phyloP scores from a whole-genome alignment of 1,284 basidiomycete species.

The Veloporphyrellus conicus region DNA sequence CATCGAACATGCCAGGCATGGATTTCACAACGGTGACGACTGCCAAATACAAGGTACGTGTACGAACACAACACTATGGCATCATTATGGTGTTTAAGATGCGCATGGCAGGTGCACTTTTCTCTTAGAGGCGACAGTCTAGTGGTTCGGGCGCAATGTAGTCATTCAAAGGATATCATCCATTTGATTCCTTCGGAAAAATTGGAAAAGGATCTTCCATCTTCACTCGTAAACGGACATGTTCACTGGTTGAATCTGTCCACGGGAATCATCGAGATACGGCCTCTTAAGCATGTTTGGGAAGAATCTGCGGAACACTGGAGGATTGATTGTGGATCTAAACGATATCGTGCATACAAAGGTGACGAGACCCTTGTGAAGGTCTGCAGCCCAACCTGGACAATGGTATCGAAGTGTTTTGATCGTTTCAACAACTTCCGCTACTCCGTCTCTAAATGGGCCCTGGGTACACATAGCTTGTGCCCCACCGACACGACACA shows the following conservation, averaged over 20 bases:
- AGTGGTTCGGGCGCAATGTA: conserved; percentile 23
- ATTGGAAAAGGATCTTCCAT: conserved; percentile 36
- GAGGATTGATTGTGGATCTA: not conserved
- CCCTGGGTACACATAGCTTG: too few relatives aligned
- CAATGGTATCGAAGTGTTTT: conserved; percentile 28
- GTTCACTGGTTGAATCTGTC: conserved; percentile 37
- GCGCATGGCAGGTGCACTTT: conserved; percentile 27
- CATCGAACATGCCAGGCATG: conserved; percentile 33
- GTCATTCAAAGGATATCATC: conserved; percentile 7
- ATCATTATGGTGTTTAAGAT: not conserved
- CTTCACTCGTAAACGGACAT: conserved; percentile 28
- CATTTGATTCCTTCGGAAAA: conserved; percentile 35
- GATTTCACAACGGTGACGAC: conserved; percentile 32
- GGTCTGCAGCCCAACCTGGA: conserved; percentile 28
- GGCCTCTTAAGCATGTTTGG: conserved; percentile 28
- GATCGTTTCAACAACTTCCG: too few relatives aligned
- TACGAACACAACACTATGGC: too few relatives aligned
- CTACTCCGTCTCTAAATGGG: too few relatives aligned
- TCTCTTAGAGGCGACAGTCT: conserved; percentile 9
- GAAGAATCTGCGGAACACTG: conserved; percentile 6
- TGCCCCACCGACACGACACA: too few relatives aligned
- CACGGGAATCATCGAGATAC: conserved; percentile 33
- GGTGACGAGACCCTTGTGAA: conserved; percentile 22
- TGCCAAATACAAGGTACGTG: not conserved
- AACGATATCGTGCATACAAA: conserved; percentile 7